Base-by-base conservation (phyloP, 129 eudicot species). In the Heracleum sosnowskyi region DNA sequence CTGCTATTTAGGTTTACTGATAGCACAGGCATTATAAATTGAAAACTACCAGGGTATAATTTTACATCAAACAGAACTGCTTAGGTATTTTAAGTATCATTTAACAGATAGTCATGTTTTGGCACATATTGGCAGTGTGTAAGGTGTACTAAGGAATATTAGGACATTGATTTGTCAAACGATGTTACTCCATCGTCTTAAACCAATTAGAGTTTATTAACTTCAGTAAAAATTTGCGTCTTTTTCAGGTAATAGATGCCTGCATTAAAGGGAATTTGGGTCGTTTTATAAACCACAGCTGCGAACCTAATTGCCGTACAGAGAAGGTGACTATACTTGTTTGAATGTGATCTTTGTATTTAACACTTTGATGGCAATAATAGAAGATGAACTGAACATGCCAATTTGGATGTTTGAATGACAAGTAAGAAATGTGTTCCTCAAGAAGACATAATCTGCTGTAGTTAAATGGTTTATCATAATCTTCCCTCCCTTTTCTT, bases 231-330 rank as follows among this genome's bases (percentile, higher is more conserved):
- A 72, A 4, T 72, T 11, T 17, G 29, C 15, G 13, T 36, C 28
- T 70, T 69, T 84, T 88, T 83, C 93, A 94, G 98, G 97, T 95
- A 26, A 95, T 95, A 72, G 98, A 95, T 77, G 98, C 98, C 45
- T 91, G 97, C 77, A 87, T 94, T 44, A 95, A 95, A 88, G 98
- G 98, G 77, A 95, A 95, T 83, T 80, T 95, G 88, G 97, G 97
- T 1, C 98, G 98, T 77, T 95, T 87, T 75, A 87, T 95, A 81
- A 95, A 95, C 85, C 98, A 95, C 82, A 95, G 98, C 76, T 95
- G 98, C 83, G 96, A 95, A 79, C 97, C 98, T 80, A 95, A 95
- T 84, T 95, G 98, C 81, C 90, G 94, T 39, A 95, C 98, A 1
- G 98, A 95, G 81, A 95, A 95, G 98, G 98, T 94, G 81, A 84